Base-by-base conservation (phyloP, 2,329 filamentous ascomycete species). In the Shiraia sp. region DNA sequence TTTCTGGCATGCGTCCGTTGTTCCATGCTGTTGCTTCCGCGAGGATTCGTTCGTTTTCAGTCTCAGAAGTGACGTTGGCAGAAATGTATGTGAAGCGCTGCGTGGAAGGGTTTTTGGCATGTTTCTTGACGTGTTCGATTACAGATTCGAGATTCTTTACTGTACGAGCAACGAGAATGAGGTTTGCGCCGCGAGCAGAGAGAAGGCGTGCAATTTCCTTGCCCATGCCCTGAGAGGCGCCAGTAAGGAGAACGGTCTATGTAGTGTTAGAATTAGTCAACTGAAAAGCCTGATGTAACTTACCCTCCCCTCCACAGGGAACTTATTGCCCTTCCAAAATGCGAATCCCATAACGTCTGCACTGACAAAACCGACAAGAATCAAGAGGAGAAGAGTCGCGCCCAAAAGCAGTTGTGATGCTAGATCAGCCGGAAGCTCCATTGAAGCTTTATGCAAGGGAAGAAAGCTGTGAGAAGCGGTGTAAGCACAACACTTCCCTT, bases 171-270 rank as follows among this genome's bases (percentile, higher is more conserved):
- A 96, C 85, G 51, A 97, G 83, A 49, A 95, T 82, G 40, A 99
- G 68, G 68, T 90, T 89, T 45, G 93, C 92, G 32, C 93, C 93
- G 68, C 90, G 91, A 35, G 80, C 75, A 2, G 92, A 80, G 31
- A 99, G 81, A 53, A 90, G 79, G 36, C 82, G 78, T 4, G 86
- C 90, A 14, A 85, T 81, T 36, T 83, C 82, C 55, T 85, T 83
- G 45, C 93, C 93, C 86, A 96, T 89, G 43, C 93, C 93, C 64
- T 96, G 88, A 0, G 93, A 96, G 23, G 86, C 90, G 32, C 93
- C 93, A 0, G 93, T 99, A 37, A 99, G 76, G 40, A 97, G 76
- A 37, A 95, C 79, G 2, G 91, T 96, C 90, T 96, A 56, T 16
- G 2, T 4, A 36, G n/a, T n/a, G n/a, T n/a, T n/a, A n/a, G n/a